A percentile compares a stretch with the other conserved stretches of the same genome.
Evolutionary conservation across 2,329 filamentous ascomycete genomes (phyloP).

Genomic region (Trichoderma oligosporum): DNA sequence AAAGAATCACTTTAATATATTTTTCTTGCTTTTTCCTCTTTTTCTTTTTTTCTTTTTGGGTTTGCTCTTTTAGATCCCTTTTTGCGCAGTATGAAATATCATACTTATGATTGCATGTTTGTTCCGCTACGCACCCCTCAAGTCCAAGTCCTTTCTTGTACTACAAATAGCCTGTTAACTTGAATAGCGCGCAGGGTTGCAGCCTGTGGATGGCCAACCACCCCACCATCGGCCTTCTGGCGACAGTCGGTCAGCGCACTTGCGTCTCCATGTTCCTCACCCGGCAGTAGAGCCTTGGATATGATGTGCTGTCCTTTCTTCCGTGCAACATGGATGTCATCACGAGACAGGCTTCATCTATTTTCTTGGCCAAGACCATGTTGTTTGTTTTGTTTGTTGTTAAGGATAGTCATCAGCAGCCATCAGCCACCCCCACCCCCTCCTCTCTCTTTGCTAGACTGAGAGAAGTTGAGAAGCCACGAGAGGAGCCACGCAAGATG

Average conservation of each 20-base stretch:
- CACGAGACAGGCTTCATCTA: conserved; percentile 1
- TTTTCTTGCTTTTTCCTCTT: neutral
- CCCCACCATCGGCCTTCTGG: conserved; percentile 7
- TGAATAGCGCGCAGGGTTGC: neutral
- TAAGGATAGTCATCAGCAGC: no score
- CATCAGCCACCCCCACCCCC: neutral
- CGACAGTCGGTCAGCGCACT: conserved; percentile 13
- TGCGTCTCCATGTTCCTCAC: neutral
- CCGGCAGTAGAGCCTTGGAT: neutral
- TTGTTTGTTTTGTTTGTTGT: neutral
- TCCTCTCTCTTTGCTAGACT: neutral
- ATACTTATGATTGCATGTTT: no score
- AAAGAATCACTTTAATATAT: neutral
- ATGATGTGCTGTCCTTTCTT: conserved; percentile 12
- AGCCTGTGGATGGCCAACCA: neutral
- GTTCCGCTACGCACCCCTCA: no score
- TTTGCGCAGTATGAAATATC: neutral
- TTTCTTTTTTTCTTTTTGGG: neutral
- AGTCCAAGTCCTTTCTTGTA: no score
- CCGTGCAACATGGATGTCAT: conserved; percentile 10
- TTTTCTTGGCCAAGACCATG: neutral
- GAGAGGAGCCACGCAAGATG: neutral
- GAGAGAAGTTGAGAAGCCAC: no score
- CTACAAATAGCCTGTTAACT: neutral
- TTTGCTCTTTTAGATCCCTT: neutral